Base-by-base conservation (phyloP, 345 rosid genomes). In the Erysimum cheiranthoides region DNA sequence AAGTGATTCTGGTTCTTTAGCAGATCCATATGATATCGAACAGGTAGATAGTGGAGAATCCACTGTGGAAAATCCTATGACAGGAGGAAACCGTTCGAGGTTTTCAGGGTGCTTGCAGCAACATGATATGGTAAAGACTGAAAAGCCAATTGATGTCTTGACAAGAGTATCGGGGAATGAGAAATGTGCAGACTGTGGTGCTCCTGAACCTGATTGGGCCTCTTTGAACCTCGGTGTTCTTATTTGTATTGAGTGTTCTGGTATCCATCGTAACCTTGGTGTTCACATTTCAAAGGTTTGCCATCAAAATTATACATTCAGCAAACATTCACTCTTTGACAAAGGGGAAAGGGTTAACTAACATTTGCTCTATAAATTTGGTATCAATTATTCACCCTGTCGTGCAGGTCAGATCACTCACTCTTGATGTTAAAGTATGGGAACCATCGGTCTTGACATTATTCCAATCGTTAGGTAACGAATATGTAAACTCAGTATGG, bases 171-270 rank as follows among this genome's bases (percentile, higher is more conserved):
- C 81, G 12, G 96, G 96, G 46, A 90, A 88, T 73, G 89, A 85
- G 66, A 83, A 75, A 76, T 90, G 96, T 77, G 96, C 91, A 54
- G 96, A 90, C 66, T 90, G 96, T 73, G 84, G 90, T 63, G 89
- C 89, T 66, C 84, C 90, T 51, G 96, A 87, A 70, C 96, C 96
- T 39, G 96, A 90, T 61, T 90, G 93, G 93, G 96, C 96, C 65
- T 90, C 96, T 69, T 77, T 90, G 66, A 90, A 90, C 76, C 88
- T 90, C 2, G 93, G 93, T 73, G 71, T 88, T 52, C 91, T 90
- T 74, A 83, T 90, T 53, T 90, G 96, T 81, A 90, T 90, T 25
- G 88, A 88, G 57, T 88, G 96, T 74, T 90, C 96, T 46, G 93
- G 96, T 71, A 76, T 86, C 69, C 96, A 90, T 81, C 93, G 93